Evolutionary conservation across 2,329 filamentous ascomycete genomes (phyloP), one percentile per base, ranked within the genome.

Genomic region (Aureobasidium uvarum): DNA sequence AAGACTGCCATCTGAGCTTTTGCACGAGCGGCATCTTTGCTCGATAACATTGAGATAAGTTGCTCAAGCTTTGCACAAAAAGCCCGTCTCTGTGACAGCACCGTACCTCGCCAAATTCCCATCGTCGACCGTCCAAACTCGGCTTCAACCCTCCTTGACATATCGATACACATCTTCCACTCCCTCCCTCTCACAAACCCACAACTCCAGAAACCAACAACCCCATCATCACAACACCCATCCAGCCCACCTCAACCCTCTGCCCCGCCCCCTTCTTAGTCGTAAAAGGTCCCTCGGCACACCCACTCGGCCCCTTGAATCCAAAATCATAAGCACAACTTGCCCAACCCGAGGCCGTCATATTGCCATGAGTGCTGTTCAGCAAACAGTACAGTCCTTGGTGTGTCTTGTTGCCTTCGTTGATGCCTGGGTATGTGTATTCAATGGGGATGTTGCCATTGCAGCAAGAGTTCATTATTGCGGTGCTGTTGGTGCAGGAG

Each of bases 361-460:
- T 11, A 46, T 46, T 46, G 4, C 41, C 41, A 45, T 25, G 1
- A 2, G 43, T 46, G 0, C 43, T 20, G 14, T 51, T 51, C 5
- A 51, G 16, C 7, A 33, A 51, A n/a, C 48, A 51, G 25, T 51
- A 51, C 2, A 51, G 16, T 3, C 48, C 48, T 51, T 51, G 48
- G 18, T 51, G 33, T 4, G 48, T 51, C 18, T 51, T 51, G 23
- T 48, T 48, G 46, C 16, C 16, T 31, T 50, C 46, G 13, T 50
- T 50, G 46, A 50, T 50, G 46, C 46, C 46, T 16, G 46, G 46
- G 46, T 50, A 50, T 6, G 46, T 50, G 23, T 50, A 50, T 50
- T 31, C 2, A 14, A 50, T 31, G 6, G 46, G 3, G 2, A 23
- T 11, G 23, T 50, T 50, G 41, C 41, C 41, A 13, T 50, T 28